Conservation (phyloP, 768 basidiomycete species). For the Auriculariales sp. region DNA sequence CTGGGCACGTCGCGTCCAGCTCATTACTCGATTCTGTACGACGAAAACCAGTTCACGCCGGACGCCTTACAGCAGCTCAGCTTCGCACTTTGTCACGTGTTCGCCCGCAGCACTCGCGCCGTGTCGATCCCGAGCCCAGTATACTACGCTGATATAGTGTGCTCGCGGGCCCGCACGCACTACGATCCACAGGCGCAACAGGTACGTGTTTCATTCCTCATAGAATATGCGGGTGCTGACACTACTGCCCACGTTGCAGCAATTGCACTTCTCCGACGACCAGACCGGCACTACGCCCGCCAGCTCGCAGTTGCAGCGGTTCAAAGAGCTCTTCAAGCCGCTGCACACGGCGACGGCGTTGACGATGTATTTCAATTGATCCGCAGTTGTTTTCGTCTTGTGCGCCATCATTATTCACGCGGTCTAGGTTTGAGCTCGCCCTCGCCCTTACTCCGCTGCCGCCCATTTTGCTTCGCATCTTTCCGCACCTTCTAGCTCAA, state of each 20-base stretch:
- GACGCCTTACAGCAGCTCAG: constrained; percentile 57
- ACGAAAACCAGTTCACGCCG: constrained; percentile 51
- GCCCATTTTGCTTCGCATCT: too few relatives aligned
- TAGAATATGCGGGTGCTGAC: too few relatives aligned
- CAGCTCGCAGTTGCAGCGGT: not conserved
- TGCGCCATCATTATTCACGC: too few relatives aligned
- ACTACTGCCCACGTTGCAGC: too few relatives aligned
- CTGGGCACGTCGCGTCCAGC: constrained; percentile 62
- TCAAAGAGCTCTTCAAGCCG: not conserved
- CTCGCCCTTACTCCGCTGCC: too few relatives aligned
- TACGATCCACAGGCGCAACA: constrained; percentile 1
- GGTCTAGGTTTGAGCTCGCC: too few relatives aligned
- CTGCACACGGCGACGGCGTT: not conserved
- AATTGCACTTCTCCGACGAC: not conserved
- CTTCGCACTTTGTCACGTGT: constrained; percentile 68
- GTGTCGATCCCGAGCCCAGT: constrained; percentile 76
- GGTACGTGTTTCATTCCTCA: too few relatives aligned
- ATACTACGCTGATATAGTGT: constrained; percentile 25
- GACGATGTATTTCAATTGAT: constrained; percentile 1
- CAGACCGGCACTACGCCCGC: not conserved
- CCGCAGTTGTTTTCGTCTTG: too few relatives aligned
- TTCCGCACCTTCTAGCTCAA: too few relatives aligned
- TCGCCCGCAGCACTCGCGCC: constrained; percentile 64
- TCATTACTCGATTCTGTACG: constrained; percentile 34
- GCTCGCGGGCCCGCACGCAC: constrained; percentile 4